Base-by-base conservation (phyloP, 1,284 basidiomycete species). In the Rhizoctonia solani region DNA sequence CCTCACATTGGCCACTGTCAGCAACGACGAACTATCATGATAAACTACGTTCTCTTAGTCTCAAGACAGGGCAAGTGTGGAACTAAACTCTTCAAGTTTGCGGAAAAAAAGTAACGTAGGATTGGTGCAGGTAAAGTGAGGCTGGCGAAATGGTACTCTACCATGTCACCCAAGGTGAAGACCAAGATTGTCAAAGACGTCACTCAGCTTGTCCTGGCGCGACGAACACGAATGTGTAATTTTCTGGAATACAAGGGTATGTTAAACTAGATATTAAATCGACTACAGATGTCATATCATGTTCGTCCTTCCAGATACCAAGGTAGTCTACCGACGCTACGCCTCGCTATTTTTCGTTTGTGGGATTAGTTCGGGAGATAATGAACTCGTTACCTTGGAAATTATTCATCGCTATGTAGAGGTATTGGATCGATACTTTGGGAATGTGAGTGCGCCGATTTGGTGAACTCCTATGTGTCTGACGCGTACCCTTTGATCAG, bases 131-230 rank as follows among this genome's bases (percentile, higher is more conserved):
- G 96, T 73, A 99, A 99, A 83, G 93, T 99, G 68, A 89, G 97
- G 70, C 86, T 99, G 52, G 90, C 95, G 25, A 99, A 99, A 85
- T 99, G 97, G 97, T 99, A 96, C 79, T 90, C 91, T 50, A 99
- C 97, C 0, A 88, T 98, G 82, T 85, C 92, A 21, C 90, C 93
- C 23, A 98, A 98, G 80, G 84, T 84, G 71, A 99, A 99, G 81
- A 87, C 88, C 68, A 99, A 99, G 87, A 98, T 99, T 74, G 92
- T 98, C 73, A 99, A 99, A 82, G 97, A 99, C 77, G 96, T 99
- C 27, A 99, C 97, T 0, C 97, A 99, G 80, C 86, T 99, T 52
- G 97, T 99, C 16, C 85, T 99, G 25, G 95, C 95, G 49, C 86
- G 97, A 50, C 85, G 97, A 71, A 98, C 97, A 56, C 84, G 95